Evolutionary conservation across 164 flowering plant species (phyloP).

Genomic region (Stephania yunnanensis): DNA sequence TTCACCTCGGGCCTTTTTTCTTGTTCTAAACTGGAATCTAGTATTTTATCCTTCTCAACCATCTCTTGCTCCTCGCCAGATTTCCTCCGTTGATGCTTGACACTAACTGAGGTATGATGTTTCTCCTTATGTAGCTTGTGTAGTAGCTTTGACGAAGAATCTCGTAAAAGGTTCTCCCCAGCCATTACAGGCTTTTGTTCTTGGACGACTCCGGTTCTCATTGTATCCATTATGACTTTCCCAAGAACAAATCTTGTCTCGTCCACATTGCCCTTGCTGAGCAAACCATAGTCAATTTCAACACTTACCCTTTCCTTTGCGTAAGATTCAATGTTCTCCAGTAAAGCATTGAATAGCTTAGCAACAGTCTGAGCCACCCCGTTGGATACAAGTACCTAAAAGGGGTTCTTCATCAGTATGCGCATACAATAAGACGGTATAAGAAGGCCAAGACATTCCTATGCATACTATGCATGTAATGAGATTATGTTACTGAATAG

Average conservation of each 20-base stretch:
- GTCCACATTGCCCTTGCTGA: slow-evolving; percentile 36
- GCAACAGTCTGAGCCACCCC: slow-evolving; percentile 25
- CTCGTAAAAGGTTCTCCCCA: background rate
- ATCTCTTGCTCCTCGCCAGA: background rate
- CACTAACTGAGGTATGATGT: background rate
- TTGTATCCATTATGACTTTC: slow-evolving; percentile 59
- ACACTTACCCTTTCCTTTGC: slow-evolving; percentile 19
- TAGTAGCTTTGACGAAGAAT: background rate
- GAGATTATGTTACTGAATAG: too few species aligned
- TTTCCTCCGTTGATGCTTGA: background rate
- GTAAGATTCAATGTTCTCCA: slow-evolving; percentile 23
- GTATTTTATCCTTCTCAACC: background rate
- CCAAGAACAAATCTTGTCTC: slow-evolving; percentile 76
- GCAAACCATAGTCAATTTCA: slow-evolving; percentile 39
- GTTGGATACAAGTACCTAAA: slow-evolving; percentile 59
- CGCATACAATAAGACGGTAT: background rate
- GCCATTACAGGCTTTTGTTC: background rate
- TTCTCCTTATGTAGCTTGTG: background rate
- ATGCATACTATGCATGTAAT: too few species aligned
- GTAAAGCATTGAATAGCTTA: slow-evolving; percentile 38
- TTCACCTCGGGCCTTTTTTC: background rate
- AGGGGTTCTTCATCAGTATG: background rate
- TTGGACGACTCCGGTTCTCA: slow-evolving; percentile 29
- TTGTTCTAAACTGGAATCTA: background rate
- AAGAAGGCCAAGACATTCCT: background rate